These are phyloP conservation scores for Blastomyces emzantsi DNA, from an alignment of 2,329 filamentous ascomycete species.

Conservation along the genomic window DNA sequence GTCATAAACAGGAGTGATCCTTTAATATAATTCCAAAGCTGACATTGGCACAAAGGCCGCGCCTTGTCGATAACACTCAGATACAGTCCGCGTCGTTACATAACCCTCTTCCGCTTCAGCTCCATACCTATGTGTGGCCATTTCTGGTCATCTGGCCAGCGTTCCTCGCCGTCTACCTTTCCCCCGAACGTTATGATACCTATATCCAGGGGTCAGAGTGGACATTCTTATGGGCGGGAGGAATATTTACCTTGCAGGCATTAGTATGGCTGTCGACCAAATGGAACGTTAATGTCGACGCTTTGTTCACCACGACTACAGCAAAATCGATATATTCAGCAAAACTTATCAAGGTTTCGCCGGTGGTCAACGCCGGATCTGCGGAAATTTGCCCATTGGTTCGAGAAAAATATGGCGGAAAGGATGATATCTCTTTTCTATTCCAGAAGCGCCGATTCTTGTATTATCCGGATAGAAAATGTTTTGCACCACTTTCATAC, in stretches of 20 bases:
- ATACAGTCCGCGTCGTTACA: slow-evolving; percentile 82
- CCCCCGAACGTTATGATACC: slow-evolving; percentile 72
- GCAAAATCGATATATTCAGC: slow-evolving; percentile 64
- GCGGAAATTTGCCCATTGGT: slow-evolving; percentile 78
- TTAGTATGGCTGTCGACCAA: slow-evolving; percentile 93
- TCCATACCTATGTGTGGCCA: slow-evolving; percentile 89
- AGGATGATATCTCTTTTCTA: slow-evolving; percentile 73
- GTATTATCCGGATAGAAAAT: slow-evolving; percentile 60
- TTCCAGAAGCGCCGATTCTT: slow-evolving; percentile 98
- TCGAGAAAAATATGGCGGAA: slow-evolving; percentile 65
- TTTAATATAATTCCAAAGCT: not conserved
- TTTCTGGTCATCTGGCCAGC: slow-evolving; percentile 86
- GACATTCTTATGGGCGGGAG: slow-evolving; percentile 91
- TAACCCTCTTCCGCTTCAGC: slow-evolving; percentile 68
- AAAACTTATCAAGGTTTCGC: slow-evolving; percentile 83
- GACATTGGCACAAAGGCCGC: slow-evolving; percentile 47
- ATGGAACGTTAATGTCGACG: slow-evolving; percentile 86
- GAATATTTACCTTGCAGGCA: slow-evolving; percentile 79
- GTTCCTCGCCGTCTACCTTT: slow-evolving; percentile 82
- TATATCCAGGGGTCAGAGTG: slow-evolving; percentile 93
- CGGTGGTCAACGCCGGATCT: slow-evolving; percentile 76
- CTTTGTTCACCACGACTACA: slow-evolving; percentile 67
- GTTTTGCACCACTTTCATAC: slow-evolving; percentile 77
- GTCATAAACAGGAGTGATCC: not conserved
- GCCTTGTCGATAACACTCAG: slow-evolving; percentile 84